phyloP scores from a whole-genome alignment of 495 filamentous ascomycete genomes.

The Talaromyces ruber region DNA sequence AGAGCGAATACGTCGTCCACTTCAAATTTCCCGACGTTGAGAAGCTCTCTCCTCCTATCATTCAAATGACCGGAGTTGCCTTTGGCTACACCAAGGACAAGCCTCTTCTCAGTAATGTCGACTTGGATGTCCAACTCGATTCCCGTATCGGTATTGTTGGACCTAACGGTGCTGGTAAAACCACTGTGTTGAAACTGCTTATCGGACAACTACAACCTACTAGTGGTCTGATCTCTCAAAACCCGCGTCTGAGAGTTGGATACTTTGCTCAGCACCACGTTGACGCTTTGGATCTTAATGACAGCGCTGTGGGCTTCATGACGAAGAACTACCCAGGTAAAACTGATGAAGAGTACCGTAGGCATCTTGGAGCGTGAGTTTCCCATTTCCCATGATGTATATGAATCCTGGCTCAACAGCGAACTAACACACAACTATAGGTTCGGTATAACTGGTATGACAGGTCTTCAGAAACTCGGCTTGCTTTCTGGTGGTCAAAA shows the following conservation, averaged over 20 bases:
- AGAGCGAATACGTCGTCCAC: conserved; percentile 90
- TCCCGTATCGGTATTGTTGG: conserved; percentile 98
- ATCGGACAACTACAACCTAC: conserved; percentile 77
- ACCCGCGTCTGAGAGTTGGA: conserved; percentile 80
- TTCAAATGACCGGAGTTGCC: conserved; percentile 88
- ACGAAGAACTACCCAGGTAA: conserved; percentile 82
- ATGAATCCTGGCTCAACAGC: not conserved
- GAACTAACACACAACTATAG: conserved; percentile 14
- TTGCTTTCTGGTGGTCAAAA: conserved; percentile 96
- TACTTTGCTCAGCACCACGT: conserved; percentile 99
- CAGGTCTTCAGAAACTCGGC: conserved; percentile 93
- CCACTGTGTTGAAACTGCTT: conserved; percentile 88
- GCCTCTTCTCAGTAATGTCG: conserved; percentile 73
- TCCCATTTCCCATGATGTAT: not conserved
- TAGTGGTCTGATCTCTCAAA: conserved; percentile 72
- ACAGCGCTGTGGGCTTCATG: conserved; percentile 90
- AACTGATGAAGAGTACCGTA: conserved; percentile 92
- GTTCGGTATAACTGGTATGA: conserved; percentile 97
- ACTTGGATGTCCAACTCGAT: conserved; percentile 95
- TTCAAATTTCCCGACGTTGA: conserved; percentile 98
- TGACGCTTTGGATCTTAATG: conserved; percentile 85
- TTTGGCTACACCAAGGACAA: conserved; percentile 85
- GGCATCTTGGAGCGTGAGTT: conserved; percentile 74
- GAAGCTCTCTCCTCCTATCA: conserved; percentile 93
- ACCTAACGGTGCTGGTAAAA: conserved; percentile 98